phyloP scores from a whole-genome alignment of 2,329 filamentous ascomycete genomes.

The Verticillium zaregamsianum region DNA sequence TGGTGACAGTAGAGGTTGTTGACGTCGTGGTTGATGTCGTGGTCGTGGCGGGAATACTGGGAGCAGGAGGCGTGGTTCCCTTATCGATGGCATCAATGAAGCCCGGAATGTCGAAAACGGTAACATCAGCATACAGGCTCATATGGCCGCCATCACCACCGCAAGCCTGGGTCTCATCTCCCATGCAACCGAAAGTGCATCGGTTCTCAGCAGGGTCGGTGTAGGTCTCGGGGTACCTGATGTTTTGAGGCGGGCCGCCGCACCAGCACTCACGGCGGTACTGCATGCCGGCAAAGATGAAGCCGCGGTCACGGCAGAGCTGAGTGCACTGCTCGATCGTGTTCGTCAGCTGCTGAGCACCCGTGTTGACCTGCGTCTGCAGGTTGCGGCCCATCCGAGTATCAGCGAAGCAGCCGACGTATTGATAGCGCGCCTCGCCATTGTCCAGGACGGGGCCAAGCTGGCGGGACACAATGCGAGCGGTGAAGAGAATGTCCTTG shows the following conservation, averaged over 20 bases:
- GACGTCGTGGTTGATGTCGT: background rate
- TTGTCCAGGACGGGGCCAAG: constrained; percentile 29
- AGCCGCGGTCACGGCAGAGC: constrained; percentile 21
- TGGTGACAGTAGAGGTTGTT: background rate
- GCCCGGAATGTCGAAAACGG: constrained; percentile 17
- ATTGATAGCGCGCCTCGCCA: constrained; percentile 24
- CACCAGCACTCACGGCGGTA: constrained; percentile 27
- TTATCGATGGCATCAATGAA: constrained; percentile 9
- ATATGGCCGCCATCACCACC: constrained; percentile 25
- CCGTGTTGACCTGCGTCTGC: constrained; percentile 20
- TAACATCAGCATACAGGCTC: constrained; percentile 23
- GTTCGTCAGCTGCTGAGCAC: constrained; percentile 17
- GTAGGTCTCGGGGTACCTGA: constrained; percentile 19
- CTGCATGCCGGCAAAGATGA: constrained; percentile 27
- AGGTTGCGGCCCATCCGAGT: constrained; percentile 26
- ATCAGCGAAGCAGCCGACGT: constrained; percentile 35
- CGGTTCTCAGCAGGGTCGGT: constrained; percentile 14
- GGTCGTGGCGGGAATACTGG: constrained; percentile 18
- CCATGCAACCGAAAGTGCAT: constrained; percentile 14
- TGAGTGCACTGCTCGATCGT: constrained; percentile 29
- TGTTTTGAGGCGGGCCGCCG: constrained; percentile 14
- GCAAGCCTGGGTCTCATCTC: constrained; percentile 21
- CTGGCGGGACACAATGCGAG: constrained; percentile 25
- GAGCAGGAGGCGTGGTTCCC: constrained; percentile 8
- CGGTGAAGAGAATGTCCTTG: constrained; percentile 27